A percentile compares a stretch with the other conserved stretches of the same genome.
Evolutionary conservation across 192 early-diverging fungal genomes (phyloP).

Genomic region (Umbelopsis sp.): DNA sequence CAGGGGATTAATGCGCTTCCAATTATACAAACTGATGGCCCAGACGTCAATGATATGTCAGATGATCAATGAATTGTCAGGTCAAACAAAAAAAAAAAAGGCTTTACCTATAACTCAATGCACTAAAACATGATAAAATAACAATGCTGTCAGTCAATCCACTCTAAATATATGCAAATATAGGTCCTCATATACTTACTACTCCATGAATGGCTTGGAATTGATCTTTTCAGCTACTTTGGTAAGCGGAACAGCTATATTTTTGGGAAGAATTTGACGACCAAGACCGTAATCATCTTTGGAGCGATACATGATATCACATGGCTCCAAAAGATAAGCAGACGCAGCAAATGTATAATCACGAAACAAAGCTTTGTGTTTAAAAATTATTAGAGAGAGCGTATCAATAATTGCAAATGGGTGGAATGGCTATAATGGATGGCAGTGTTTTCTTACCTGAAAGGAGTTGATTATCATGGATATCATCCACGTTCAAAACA

Average conservation of each 20-base stretch:
- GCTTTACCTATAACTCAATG: slow-evolving; percentile 62
- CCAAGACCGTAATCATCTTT: slow-evolving; percentile 80
- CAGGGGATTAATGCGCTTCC: slow-evolving; percentile 65
- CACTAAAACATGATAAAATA: slow-evolving; percentile 32
- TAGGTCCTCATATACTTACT: slow-evolving; percentile 30
- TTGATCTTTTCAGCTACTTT: slow-evolving; percentile 71
- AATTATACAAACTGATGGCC: slow-evolving; percentile 79
- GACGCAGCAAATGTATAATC: slow-evolving; percentile 89
- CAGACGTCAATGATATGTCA: not conserved
- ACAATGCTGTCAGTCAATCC: not conserved
- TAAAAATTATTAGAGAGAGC: not conserved
- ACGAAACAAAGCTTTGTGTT: slow-evolving; percentile 68
- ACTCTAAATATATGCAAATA: not conserved
- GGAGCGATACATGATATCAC: slow-evolving; percentile 76
- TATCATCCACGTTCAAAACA: slow-evolving; percentile 69
- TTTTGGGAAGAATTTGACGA: slow-evolving; percentile 70
- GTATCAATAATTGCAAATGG: too few relatives aligned
- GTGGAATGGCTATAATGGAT: not conserved
- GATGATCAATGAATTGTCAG: not conserved
- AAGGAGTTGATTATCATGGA: slow-evolving; percentile 72
- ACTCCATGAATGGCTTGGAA: slow-evolving; percentile 80
- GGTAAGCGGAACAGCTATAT: slow-evolving; percentile 78
- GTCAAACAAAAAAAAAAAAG: not conserved
- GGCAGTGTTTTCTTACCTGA: slow-evolving; percentile 47
- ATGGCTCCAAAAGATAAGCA: slow-evolving; percentile 89